These are phyloP conservation scores for Kappamyces sp. DNA, from an alignment of 192 early-diverging fungal genomes.

Conservation along the genomic window DNA sequence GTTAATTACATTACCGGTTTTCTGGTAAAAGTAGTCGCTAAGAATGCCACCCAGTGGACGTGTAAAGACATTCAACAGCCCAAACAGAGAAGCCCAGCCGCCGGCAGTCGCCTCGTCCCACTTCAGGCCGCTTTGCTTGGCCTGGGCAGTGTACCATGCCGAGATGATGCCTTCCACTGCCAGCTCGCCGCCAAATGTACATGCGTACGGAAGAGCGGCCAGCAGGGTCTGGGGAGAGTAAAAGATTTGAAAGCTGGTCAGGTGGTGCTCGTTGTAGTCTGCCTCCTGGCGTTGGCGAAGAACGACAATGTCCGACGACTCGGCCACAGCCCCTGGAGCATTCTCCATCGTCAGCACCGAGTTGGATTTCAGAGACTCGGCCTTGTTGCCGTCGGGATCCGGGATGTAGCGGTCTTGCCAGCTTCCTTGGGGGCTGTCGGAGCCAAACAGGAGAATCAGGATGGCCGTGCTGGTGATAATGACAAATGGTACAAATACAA, in stretches of 20 bases:
- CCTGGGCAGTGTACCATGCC: constrained; percentile 38
- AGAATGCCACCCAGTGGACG: constrained; percentile 54
- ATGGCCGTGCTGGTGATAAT: constrained; percentile 30
- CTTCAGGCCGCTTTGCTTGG: constrained; percentile 20
- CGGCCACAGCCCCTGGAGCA: not conserved
- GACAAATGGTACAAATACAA: constrained; percentile 31
- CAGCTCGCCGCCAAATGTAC: constrained; percentile 59
- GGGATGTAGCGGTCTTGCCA: constrained; percentile 20
- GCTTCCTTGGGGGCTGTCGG: constrained; percentile 35
- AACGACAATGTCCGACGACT: not conserved
- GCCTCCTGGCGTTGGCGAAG: constrained; percentile 3
- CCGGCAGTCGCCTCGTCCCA: constrained; percentile 30
- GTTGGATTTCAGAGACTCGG: not conserved
- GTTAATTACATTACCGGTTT: constrained; percentile 11
- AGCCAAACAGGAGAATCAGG: constrained; percentile 27
- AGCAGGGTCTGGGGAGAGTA: constrained; percentile 38
- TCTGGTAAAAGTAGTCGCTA: constrained; percentile 37
- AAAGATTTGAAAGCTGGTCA: not conserved
- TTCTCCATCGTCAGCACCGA: not conserved
- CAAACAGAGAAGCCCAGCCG: constrained; percentile 53
- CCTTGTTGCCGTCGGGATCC: not conserved
- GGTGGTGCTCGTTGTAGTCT: constrained; percentile 10
- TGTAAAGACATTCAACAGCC: constrained; percentile 61
- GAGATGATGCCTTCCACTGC: constrained; percentile 52
- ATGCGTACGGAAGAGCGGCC: constrained; percentile 51